Evolutionary conservation across 129 eudicot genomes (phyloP).

Genomic region (Mikania micrantha): DNA sequence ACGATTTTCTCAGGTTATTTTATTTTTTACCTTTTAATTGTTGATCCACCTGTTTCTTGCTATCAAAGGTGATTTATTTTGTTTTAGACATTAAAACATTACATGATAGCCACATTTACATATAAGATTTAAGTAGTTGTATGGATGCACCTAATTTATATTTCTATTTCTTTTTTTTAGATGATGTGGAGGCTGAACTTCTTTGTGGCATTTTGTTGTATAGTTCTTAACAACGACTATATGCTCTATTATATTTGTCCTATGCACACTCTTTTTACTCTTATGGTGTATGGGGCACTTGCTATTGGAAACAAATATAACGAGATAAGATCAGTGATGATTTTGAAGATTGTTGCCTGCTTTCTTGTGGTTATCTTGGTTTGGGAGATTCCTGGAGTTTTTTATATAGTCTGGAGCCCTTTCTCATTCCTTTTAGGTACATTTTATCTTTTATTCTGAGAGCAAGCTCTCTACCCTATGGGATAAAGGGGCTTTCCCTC

Average conservation of each 20-base stretch:
- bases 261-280: conserved; percentile 87
- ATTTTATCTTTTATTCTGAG: conserved; percentile 19
- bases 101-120: neutral
- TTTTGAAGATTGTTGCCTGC: conserved; percentile 54
- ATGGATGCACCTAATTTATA: conserved; percentile 10
- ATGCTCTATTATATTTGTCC: conserved; percentile 87
- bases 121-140: neutral
- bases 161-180: conserved; percentile 37
- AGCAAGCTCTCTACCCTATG: no score
- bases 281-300: conserved; percentile 93
- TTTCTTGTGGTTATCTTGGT: conserved; percentile 68
- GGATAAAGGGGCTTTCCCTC: no score
- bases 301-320: conserved; percentile 81
- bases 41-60: conserved; percentile 9
- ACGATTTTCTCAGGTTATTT: conserved; percentile 74
- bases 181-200: conserved; percentile 99
- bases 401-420: conserved; percentile 74
- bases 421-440: conserved; percentile 61
- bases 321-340: conserved; percentile 77
- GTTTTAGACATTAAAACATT: neutral
- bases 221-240: conserved; percentile 84
- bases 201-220: conserved; percentile 75
- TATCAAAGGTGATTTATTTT: neutral
- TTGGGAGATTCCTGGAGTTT: conserved; percentile 92
- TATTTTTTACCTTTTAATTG: neutral